Conservation (phyloP, 257 asterid species). For the Dorcoceras hygrometricum region DNA sequence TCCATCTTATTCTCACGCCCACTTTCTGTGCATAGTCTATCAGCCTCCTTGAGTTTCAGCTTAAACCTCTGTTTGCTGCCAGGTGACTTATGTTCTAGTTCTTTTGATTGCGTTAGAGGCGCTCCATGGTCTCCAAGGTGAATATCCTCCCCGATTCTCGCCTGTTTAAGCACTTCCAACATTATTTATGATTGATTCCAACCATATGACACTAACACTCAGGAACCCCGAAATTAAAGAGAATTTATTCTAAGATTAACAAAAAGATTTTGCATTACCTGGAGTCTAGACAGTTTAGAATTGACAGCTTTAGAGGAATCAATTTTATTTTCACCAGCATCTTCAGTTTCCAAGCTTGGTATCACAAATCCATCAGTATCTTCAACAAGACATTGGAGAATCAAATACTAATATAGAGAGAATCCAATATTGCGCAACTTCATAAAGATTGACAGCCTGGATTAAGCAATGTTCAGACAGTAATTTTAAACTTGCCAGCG, state of each 20-base stretch:
- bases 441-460: slow-evolving; percentile 3
- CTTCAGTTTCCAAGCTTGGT: background rate
- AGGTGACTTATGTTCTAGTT: background rate
- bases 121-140: background rate
- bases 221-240: background rate
- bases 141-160: background rate
- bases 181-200: background rate
- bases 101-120: background rate
- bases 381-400: slow-evolving; percentile 24
- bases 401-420: background rate
- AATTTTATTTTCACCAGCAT: background rate
- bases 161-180: background rate
- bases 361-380: slow-evolving; percentile 50
- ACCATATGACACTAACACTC: background rate
- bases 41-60: background rate
- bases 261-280: background rate
- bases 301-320: background rate
- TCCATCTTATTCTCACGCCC: background rate
- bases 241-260: too few species aligned
- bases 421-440: slow-evolving; percentile 9
- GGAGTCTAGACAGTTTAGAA: background rate
- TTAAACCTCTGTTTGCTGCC: background rate
- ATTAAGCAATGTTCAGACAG: background rate
- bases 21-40: background rate
- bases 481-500: background rate